These are phyloP conservation scores for Populus ilicifolia DNA, from an alignment of 345 rosid genomes.

Conservation along the genomic window DNA sequence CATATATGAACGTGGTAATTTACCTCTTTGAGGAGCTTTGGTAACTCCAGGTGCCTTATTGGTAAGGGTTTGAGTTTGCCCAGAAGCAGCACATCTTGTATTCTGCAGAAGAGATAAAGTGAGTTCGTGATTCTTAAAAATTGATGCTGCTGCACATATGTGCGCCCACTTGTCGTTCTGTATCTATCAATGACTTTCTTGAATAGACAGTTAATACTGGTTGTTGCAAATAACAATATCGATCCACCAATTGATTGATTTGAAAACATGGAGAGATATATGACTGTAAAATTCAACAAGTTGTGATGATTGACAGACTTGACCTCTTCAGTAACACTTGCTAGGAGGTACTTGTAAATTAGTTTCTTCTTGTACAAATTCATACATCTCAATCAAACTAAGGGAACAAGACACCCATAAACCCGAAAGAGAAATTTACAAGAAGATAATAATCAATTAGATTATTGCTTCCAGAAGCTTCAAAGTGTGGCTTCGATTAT, in stretches of 20 bases:
- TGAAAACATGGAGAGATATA: no score
- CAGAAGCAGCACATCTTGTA: constrained; percentile 60
- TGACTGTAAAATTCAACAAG: no score
- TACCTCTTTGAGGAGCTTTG: constrained; percentile 78
- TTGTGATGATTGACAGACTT: no score
- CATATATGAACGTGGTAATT: constrained; percentile 1
- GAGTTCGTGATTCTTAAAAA: background rate
- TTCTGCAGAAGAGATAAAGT: constrained; percentile 37
- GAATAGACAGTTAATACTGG: no score
- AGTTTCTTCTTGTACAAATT: background rate
- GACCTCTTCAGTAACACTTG: background rate
- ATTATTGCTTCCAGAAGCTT: background rate
- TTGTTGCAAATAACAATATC: no score
- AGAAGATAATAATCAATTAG: background rate
- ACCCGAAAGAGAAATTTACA: background rate
- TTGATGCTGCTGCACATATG: no score
- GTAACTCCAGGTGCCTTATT: constrained; percentile 76
- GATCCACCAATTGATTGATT: no score
- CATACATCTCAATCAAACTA: background rate
- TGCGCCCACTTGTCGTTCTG: no score
- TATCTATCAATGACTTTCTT: no score
- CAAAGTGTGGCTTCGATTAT: no score
- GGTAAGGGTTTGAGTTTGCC: constrained; percentile 79
- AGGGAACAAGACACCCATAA: background rate
- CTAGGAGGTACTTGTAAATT: background rate